A percentile compares a stretch with the other conserved stretches of the same genome.
phyloP scores from a whole-genome alignment of 805 yeast genomes.

The Pichia manshurica region DNA sequence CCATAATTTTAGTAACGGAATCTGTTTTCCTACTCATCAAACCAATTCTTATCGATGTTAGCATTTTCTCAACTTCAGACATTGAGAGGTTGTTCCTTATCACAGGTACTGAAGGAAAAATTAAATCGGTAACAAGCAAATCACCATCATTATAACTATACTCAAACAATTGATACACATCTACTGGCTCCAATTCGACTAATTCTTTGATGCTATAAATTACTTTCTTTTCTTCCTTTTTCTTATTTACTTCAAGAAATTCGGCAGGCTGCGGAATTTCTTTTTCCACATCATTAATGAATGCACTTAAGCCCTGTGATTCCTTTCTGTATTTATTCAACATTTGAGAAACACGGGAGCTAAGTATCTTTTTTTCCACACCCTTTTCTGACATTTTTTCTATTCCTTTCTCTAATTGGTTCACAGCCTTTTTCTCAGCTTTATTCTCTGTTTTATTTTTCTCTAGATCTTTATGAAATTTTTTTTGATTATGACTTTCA shows the following conservation, averaged over 20 bases:
- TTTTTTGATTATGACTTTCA: background rate
- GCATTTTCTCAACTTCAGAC: constrained; percentile 18
- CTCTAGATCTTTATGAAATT: too few relatives aligned
- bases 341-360: background rate
- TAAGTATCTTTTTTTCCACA: background rate
- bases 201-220: constrained; percentile 17
- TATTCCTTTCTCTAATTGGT: background rate
- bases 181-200: constrained; percentile 17
- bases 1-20: constrained; percentile 25
- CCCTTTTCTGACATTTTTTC: background rate
- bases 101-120: constrained; percentile 17
- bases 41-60: constrained; percentile 19
- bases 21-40: constrained; percentile 20
- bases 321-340: background rate
- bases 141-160: constrained; percentile 17
- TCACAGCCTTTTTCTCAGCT: background rate
- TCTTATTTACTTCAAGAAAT: background rate
- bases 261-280: background rate
- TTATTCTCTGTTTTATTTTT: too few relatives aligned
- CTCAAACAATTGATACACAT: constrained; percentile 14
- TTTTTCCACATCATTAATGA: background rate
- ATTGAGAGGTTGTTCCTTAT: constrained; percentile 5
- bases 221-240: background rate
- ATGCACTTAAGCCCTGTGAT: background rate
- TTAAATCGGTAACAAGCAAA: constrained; percentile 17